Evolutionary conservation across 2,329 filamentous ascomycete genomes (phyloP).

Genomic region (Fusarium sp.): DNA sequence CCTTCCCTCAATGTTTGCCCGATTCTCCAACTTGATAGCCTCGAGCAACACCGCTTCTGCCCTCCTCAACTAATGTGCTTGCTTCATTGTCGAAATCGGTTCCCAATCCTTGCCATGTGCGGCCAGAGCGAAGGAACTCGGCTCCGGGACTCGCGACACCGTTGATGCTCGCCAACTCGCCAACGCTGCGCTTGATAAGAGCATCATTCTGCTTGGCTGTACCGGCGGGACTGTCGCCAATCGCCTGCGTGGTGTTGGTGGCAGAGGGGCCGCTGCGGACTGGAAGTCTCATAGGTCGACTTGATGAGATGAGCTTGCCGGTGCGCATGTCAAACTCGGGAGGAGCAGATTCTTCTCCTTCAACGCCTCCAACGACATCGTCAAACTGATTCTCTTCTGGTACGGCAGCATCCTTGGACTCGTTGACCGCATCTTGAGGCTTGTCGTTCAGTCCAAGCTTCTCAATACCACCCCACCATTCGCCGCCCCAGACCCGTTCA

Average conservation of each 20-base stretch:
- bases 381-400: slow-evolving; percentile 34
- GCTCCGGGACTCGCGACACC: slow-evolving; percentile 91
- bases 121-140: slow-evolving; percentile 80
- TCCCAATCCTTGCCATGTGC: slow-evolving; percentile 92
- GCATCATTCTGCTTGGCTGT: slow-evolving; percentile 26
- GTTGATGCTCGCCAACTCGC: slow-evolving; percentile 82
- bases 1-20: slow-evolving; percentile 39
- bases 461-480: slow-evolving; percentile 90
- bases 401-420: slow-evolving; percentile 11
- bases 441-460: slow-evolving; percentile 61
- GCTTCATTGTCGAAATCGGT: slow-evolving; percentile 77
- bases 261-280: slow-evolving; percentile 37
- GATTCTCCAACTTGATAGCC: slow-evolving; percentile 81
- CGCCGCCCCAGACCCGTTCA: slow-evolving; percentile 82
- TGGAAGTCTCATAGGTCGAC: slow-evolving; percentile 74
- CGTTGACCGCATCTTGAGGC: slow-evolving; percentile 30
- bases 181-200: slow-evolving; percentile 67
- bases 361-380: slow-evolving; percentile 55
- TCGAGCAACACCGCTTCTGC: slow-evolving; percentile 85
- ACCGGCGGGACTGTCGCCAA: neutral
- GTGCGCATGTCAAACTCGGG: slow-evolving; percentile 94
- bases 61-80: slow-evolving; percentile 82
- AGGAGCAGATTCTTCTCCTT: slow-evolving; percentile 77
- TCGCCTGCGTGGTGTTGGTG: neutral
- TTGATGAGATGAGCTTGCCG: slow-evolving; percentile 81